Percentiles rank a stretch among this genome's conserved stretches.
Evolutionary conservation across 2,329 filamentous ascomycete genomes (phyloP).

Genomic region (Phaeosphaeriaceae sp.): DNA sequence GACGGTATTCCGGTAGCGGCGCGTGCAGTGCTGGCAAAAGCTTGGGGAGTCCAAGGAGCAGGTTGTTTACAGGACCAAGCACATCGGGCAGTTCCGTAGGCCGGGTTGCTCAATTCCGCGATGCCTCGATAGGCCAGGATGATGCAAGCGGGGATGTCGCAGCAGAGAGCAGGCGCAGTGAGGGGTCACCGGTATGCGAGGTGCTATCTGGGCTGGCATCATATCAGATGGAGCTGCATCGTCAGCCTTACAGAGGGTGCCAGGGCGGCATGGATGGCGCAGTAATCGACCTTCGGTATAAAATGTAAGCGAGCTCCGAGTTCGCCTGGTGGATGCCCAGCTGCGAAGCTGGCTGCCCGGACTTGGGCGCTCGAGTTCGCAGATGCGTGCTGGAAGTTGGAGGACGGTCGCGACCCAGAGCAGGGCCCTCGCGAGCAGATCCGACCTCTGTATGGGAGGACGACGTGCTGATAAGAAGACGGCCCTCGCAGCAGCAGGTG

Average conservation of each 20-base stretch:
- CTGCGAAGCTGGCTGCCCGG: constrained; percentile 2
- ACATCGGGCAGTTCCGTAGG: neutral
- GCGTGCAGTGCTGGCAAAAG: constrained; percentile 3
- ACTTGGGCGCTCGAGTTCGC: constrained; percentile 2
- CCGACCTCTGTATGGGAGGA: constrained; percentile 9
- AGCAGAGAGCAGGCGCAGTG: neutral
- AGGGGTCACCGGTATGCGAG: neutral
- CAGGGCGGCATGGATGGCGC: constrained; percentile 15
- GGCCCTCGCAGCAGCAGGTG: neutral
- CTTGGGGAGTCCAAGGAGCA: neutral
- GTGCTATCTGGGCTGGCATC: neutral
- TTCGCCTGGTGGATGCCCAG: constrained; percentile 14
- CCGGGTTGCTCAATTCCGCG: neutral
- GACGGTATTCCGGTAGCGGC: neutral
- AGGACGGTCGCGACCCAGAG: neutral
- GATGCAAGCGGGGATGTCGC: constrained; percentile 6
- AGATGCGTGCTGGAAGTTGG: constrained; percentile 13
- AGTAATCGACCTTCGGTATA: constrained; percentile 17
- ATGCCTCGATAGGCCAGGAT: neutral
- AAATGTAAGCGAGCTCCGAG: constrained; percentile 22
- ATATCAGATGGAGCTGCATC: constrained; percentile 15
- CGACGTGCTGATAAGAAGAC: constrained; percentile 18
- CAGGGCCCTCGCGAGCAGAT: constrained; percentile 1
- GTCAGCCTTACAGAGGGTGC: constrained; percentile 21
- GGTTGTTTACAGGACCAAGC: neutral